Base-by-base conservation (phyloP, 2,329 filamentous ascomycete species). In the Pestalotiopsis sp. region DNA sequence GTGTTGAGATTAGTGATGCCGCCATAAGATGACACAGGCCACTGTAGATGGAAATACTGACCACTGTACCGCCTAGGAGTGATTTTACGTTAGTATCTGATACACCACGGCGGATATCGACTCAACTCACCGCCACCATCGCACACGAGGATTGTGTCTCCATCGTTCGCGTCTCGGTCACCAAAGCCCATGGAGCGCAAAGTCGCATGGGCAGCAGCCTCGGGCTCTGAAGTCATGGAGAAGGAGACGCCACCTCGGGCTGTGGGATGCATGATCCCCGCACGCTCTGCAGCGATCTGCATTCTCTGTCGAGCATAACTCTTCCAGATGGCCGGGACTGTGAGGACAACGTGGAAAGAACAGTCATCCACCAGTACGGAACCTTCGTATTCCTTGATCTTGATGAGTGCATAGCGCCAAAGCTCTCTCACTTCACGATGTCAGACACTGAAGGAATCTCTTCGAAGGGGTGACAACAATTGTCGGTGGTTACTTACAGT, bases 151-250 rank as follows among this genome's bases (percentile, higher is more conserved):
- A 39, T 39, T 14, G 36, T 39, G 17, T 62, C 59, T 20, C 31
- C n/a, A 17, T 11, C 27, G 4, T 39, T 4, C 1, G 31, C 13
- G 14, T 39, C 59, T 20, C 38, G 14, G 13, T 17, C 17, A 20
- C 17, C 27, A 14, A 31, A 62, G 4, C 6, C 9, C 59, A 11
- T 14, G 9, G 59, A 36, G n/a, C 17, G 59, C 17, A 62, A 12
- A 5, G 27, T 36, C 14, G 59, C 59, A 39, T 38, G 25, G 17
- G 59, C 31, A 39, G 31, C 59, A n/a, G 59, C 59, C 27, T 62
- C 59, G 7, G 59, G 59, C 27, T 62, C 59, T 27, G 59, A 39
- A 6, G 36, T 62, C 31, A 62, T 62, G 25, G 59, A 62, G n/a
- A 62, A 62, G n/a, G 59, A 62, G 13, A 38, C 31, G 12, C 12